Conservation (phyloP, 768 basidiomycete genomes). For the Leccinum broughii region DNA sequence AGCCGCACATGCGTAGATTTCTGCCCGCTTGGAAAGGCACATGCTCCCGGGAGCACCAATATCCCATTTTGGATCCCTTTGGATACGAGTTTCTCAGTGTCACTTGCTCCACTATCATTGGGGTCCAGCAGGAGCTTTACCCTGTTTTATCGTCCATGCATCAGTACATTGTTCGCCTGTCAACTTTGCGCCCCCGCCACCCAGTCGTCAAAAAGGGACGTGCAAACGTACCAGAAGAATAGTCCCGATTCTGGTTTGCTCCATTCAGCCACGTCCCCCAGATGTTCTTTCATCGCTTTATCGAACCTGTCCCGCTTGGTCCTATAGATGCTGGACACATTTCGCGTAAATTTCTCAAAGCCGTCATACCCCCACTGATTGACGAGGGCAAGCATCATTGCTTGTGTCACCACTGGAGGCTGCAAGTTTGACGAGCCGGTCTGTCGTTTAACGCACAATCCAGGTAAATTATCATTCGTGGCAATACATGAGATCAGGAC, state of each 20-base stretch:
- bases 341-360: constrained; percentile 60
- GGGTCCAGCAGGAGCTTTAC: constrained; percentile 54
- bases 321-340: constrained; percentile 66
- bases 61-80: constrained; percentile 77
- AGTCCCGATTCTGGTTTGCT: constrained; percentile 42
- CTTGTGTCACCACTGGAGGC: constrained; percentile 57
- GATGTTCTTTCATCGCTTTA: constrained; percentile 62
- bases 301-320: constrained; percentile 73
- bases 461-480: not conserved
- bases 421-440: constrained; percentile 71
- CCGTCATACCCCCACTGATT: constrained; percentile 73
- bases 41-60: constrained; percentile 75
- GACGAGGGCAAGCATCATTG: constrained; percentile 52
- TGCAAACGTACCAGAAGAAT: not conserved
- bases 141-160: constrained; percentile 28
- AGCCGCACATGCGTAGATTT: constrained; percentile 72
- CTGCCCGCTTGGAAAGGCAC: constrained; percentile 68
- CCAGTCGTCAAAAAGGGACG: too few species aligned
- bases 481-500: too few species aligned
- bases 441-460: constrained; percentile 32
- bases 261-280: constrained; percentile 72
- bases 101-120: constrained; percentile 39
- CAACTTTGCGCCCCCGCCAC: too few species aligned
- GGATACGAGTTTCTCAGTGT: constrained; percentile 63
- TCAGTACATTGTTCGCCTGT: too few species aligned